Percentiles rank a stretch among this genome's conserved stretches.
phyloP scores from a whole-genome alignment of 129 eudicot species.

The Calendula officinalis region DNA sequence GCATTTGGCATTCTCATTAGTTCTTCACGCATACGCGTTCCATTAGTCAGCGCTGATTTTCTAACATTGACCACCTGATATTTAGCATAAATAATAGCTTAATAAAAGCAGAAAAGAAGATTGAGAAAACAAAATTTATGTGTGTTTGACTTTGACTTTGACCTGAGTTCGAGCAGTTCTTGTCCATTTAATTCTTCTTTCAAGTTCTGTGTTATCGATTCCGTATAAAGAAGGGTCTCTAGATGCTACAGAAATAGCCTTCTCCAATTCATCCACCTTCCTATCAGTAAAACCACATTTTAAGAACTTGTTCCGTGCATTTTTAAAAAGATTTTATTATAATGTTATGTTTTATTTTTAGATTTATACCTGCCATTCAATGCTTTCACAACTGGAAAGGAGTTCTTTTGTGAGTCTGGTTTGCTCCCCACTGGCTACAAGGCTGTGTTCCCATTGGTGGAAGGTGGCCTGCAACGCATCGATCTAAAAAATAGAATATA shows the following conservation, averaged over 20 bases:
- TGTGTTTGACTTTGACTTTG: neutral
- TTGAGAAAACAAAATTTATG: too few relatives aligned
- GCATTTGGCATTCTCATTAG: neutral
- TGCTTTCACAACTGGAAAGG: neutral
- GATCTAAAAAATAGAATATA: neutral
- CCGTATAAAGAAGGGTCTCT: slow-evolving; percentile 68
- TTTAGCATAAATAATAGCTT: neutral
- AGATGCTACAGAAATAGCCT: slow-evolving; percentile 61
- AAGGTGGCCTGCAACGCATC: neutral
- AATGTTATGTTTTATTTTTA: neutral
- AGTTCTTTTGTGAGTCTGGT: neutral
- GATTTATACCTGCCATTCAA: neutral
- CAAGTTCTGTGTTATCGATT: slow-evolving; percentile 56
- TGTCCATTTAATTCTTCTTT: slow-evolving; percentile 63
- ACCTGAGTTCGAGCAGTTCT: slow-evolving; percentile 62
- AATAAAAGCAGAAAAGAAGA: neutral
- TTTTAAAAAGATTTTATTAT: neutral
- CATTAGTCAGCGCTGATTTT: neutral
- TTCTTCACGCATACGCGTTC: neutral
- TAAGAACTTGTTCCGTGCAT: neutral
- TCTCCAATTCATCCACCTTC: slow-evolving; percentile 83
- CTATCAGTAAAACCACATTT: slow-evolving; percentile 47
- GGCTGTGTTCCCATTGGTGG: neutral
- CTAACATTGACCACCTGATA: neutral
- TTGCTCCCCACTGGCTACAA: neutral